Conservation (phyloP, 2,329 filamentous ascomycete genomes). For the Sporothrix phasma region DNA sequence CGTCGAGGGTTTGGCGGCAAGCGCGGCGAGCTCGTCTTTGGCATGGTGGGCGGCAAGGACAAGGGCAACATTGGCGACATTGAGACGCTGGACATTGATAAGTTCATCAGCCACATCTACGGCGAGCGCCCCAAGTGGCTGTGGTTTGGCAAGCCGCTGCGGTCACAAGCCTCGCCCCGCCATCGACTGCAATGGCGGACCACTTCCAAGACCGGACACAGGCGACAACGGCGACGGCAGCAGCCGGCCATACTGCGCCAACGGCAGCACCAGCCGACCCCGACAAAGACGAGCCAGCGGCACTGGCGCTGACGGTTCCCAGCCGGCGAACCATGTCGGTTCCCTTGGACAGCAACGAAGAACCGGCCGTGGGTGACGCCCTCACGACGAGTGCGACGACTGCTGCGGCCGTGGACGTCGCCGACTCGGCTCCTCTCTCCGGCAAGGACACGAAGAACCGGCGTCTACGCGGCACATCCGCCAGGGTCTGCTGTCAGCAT, state of each 20-base stretch:
- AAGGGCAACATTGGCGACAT: constrained; percentile 86
- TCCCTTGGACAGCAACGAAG: constrained; percentile 21
- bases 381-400: not conserved
- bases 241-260: not conserved
- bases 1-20: constrained; percentile 90
- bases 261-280: not conserved
- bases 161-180: constrained; percentile 33
- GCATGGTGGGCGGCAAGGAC: constrained; percentile 80
- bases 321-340: constrained; percentile 40
- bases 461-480: constrained; percentile 34
- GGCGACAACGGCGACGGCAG: not conserved
- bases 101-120: constrained; percentile 65
- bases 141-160: constrained; percentile 82
- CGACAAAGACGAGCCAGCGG: not conserved
- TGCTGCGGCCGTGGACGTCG: not conserved
- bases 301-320: not conserved
- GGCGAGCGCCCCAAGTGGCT: constrained; percentile 87
- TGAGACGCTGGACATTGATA: constrained; percentile 82
- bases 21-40: constrained; percentile 86
- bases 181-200: not conserved
- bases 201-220: constrained; percentile 32
- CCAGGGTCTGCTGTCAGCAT: constrained; percentile 38
- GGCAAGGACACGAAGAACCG: constrained; percentile 37
- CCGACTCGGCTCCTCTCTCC: constrained; percentile 15
- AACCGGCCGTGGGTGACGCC: not conserved